Evolutionary conservation across 768 basidiomycete genomes (phyloP), one percentile per base, ranked within the genome.

Genomic region (Suillus americanus): DNA sequence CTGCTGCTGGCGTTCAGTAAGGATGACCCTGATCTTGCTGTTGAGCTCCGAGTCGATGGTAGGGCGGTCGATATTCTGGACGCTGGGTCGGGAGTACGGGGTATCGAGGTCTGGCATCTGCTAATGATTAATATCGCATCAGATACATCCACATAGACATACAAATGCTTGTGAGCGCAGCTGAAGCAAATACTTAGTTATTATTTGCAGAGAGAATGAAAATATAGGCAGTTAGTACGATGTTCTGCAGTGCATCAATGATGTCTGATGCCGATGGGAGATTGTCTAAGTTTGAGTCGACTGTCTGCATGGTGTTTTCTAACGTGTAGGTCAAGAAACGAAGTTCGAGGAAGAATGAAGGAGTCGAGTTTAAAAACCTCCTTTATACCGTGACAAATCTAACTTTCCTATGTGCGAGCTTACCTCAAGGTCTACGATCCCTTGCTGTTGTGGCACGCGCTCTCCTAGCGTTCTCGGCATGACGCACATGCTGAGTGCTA

Each of bases 11-110:
- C n/a, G n/a, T n/a, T n/a, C n/a, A n/a, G n/a, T n/a, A n/a, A n/a
- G n/a, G n/a, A n/a, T n/a, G n/a, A n/a, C n/a, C n/a, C n/a, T n/a
- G 48, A 74, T 65, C 3, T 40, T 70, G 10, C 65, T 23, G 14
- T 72, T 64, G 40, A 62, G 46, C 10, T 62, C 62, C 30, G 30
- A 3, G 30, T 30, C 30, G 30, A 30, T 30, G 30, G 30, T 30
- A 30, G 30, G 30, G 30, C 5, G 30, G 30, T 30, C 30, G 30
- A 30, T 1, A 70, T 65, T 16, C 30, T 30, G 30, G 30, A 30
- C 30, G 54, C 68, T 30, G 50, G 3, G 14, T 51, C 2, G 20
- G n/a, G 35, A 56, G 35, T 37, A 56, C 30, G 35, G 14, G 14
- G 35, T 14, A 8, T 37, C 14, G 6, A 56, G 33, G 3, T 37